These are phyloP conservation scores for Fusarium penzigii DNA, from an alignment of 2,329 filamentous ascomycete genomes.

Conservation along the genomic window DNA sequence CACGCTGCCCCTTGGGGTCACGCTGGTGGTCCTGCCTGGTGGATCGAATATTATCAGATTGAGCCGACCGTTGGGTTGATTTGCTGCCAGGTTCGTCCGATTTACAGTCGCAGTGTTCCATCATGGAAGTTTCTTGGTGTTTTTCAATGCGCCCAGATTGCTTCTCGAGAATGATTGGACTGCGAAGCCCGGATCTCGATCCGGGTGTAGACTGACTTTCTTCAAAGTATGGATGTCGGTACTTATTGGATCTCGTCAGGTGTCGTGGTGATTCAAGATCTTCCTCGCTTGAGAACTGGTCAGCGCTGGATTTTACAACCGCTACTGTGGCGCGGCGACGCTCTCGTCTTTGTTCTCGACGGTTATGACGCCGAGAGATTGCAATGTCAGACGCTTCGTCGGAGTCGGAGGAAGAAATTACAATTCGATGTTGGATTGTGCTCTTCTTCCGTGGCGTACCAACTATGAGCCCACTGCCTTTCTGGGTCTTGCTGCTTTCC, in stretches of 20 bases:
- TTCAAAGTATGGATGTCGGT: conserved; percentile 31
- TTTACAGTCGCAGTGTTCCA: neutral
- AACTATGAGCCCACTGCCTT: neutral
- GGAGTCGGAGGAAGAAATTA: too few species aligned
- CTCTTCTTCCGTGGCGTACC: conserved; percentile 5
- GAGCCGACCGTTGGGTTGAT: conserved; percentile 3
- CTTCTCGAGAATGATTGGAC: neutral
- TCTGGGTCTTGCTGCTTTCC: conserved; percentile 4
- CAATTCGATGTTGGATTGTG: neutral
- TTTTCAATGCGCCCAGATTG: neutral
- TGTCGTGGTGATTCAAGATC: conserved; percentile 1
- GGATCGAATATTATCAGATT: conserved; percentile 6
- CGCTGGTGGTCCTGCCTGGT: neutral
- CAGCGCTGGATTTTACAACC: too few species aligned
- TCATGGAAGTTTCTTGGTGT: neutral
- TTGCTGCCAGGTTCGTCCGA: neutral
- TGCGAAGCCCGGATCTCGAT: conserved; percentile 2
- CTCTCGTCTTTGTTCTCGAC: neutral
- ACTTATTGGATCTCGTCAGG: conserved; percentile 8
- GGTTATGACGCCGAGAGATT: neutral
- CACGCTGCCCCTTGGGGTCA: conserved; percentile 3
- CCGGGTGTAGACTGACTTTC: conserved; percentile 18
- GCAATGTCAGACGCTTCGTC: too few species aligned
- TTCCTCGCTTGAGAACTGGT: conserved; percentile 17
- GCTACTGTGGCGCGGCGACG: neutral